Percentiles rank a stretch among this genome's conserved stretches.
Evolutionary conservation across 768 basidiomycete species (phyloP).

Genomic region (Daedaleopsis sinensis): DNA sequence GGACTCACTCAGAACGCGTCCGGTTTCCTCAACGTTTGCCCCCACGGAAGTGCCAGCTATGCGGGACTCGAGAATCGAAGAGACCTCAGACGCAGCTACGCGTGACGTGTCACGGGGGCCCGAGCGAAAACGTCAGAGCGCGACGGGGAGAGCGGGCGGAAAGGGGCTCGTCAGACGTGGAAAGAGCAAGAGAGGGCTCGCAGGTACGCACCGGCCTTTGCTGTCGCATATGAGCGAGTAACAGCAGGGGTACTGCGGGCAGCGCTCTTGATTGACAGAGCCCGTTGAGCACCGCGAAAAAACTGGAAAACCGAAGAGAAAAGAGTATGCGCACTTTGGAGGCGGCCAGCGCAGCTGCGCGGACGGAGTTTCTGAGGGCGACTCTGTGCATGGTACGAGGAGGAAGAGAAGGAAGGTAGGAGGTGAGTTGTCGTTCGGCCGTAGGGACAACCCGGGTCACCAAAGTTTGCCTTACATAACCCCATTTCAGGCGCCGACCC

Average conservation of each 20-base stretch:
- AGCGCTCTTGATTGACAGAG: slow-evolving; percentile 37
- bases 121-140: slow-evolving; percentile 19
- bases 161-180: slow-evolving; percentile 20
- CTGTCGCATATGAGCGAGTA: slow-evolving; percentile 92
- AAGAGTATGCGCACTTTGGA: slow-evolving; percentile 49
- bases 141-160: slow-evolving; percentile 7
- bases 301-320: slow-evolving; percentile 21
- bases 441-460: slow-evolving; percentile 27
- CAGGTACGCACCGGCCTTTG: slow-evolving; percentile 83
- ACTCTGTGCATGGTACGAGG: slow-evolving; percentile 77
- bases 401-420: slow-evolving; percentile 46
- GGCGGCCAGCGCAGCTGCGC: slow-evolving; percentile 76
- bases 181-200: slow-evolving; percentile 5
- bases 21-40: slow-evolving; percentile 98
- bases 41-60: slow-evolving; percentile 91
- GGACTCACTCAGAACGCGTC: slow-evolving; percentile 92
- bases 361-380: slow-evolving; percentile 82
- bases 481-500: slow-evolving; percentile 28
- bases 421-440: slow-evolving; percentile 27
- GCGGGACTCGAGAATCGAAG: slow-evolving; percentile 97
- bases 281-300: slow-evolving; percentile 6
- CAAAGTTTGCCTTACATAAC: slow-evolving; percentile 28
- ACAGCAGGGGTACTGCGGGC: slow-evolving; percentile 50
- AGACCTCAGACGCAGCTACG: slow-evolving; percentile 97
- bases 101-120: slow-evolving; percentile 37